Conservation (phyloP, 352 stramenopile species). For the Blastocystis sp. region DNA sequence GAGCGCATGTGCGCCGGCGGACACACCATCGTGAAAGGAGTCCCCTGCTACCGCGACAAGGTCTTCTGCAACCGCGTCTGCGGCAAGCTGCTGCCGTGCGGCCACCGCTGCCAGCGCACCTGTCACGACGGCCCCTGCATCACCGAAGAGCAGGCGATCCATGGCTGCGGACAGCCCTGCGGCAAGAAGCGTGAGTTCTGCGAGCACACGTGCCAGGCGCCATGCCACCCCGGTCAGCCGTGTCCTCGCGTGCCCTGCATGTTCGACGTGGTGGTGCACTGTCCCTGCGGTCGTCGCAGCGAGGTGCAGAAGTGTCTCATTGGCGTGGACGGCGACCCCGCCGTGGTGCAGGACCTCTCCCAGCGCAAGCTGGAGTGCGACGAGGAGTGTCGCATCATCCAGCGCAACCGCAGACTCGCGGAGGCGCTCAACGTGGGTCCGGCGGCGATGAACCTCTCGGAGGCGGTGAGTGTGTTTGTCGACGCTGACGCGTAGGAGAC, state of each 20-base stretch:
- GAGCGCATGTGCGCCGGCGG: constrained; percentile 50
- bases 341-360: constrained; percentile 7
- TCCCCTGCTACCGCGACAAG: constrained; percentile 51
- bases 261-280: constrained; percentile 49
- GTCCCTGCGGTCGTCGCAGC: constrained; percentile 35
- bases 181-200: constrained; percentile 56
- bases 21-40: not conserved
- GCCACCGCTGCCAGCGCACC: constrained; percentile 40
- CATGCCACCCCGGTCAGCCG: constrained; percentile 25
- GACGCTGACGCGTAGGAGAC: constrained; percentile 17
- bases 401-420: constrained; percentile 32
- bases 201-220: constrained; percentile 46
- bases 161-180: constrained; percentile 48
- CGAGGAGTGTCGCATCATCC: constrained; percentile 50
- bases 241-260: constrained; percentile 41
- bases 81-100: constrained; percentile 55
- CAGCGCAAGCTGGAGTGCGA: constrained; percentile 52
- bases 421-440: constrained; percentile 52
- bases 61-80: constrained; percentile 52
- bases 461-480: not conserved
- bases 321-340: not conserved
- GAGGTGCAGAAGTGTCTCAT: constrained; percentile 54
- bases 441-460: not conserved
- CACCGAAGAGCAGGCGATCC: not conserved
- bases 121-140: constrained; percentile 42